phyloP scores from a whole-genome alignment of 2,329 filamentous ascomycete genomes.

The Pseudogymnoascus sp. region DNA sequence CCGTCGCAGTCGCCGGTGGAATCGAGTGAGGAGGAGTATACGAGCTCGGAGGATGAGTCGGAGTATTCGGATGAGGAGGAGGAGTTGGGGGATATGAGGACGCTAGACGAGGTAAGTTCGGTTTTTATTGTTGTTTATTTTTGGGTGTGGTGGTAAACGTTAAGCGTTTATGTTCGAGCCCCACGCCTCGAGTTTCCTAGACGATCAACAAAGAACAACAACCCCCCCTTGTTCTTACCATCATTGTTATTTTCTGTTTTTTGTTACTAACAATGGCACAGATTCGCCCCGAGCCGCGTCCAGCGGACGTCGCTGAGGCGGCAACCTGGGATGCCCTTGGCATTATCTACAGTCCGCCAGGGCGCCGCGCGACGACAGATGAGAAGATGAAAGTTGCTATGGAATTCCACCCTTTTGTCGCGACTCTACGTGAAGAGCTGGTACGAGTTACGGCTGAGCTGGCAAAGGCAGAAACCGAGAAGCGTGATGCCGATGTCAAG shows the following conservation, averaged over 20 bases:
- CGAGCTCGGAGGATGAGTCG: constrained; percentile 26
- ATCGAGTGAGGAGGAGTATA: constrained; percentile 25
- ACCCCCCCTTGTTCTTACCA: neutral
- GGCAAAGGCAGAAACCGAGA: constrained; percentile 18
- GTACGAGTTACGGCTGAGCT: constrained; percentile 21
- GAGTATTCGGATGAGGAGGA: constrained; percentile 24
- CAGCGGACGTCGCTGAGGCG: constrained; percentile 37
- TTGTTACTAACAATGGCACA: constrained; percentile 10
- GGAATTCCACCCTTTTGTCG: constrained; percentile 25
- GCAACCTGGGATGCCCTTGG: constrained; percentile 46
- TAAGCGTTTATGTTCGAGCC: neutral
- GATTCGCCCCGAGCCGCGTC: constrained; percentile 27
- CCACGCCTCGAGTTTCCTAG: neutral
- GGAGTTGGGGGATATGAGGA: constrained; percentile 22
- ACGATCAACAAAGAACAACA: neutral
- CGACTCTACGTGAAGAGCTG: constrained; percentile 22
- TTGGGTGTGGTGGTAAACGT: neutral
- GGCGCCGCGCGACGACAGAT: constrained; percentile 22
- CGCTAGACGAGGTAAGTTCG: constrained; percentile 21
- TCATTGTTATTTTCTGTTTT: neutral
- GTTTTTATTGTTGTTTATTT: constrained; percentile 6
- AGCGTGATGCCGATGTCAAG: constrained; percentile 23
- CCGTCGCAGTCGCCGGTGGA: constrained; percentile 21
- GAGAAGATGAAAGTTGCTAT: constrained; percentile 24
- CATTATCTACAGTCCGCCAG: constrained; percentile 38